Conservation (phyloP, 306 rosid species). For the Inga laurina region DNA sequence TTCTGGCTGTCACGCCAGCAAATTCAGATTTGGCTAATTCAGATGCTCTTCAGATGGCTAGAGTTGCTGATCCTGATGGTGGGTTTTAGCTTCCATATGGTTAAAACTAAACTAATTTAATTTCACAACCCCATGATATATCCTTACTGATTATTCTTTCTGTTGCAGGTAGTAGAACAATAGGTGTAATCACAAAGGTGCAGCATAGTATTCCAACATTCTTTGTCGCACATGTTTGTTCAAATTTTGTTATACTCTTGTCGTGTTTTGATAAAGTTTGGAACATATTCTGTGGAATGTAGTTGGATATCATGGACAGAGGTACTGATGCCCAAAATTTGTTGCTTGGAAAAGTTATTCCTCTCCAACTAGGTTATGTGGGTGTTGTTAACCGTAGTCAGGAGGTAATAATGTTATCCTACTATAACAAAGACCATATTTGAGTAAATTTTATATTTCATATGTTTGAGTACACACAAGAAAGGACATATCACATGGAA, state of each 20-base stretch:
- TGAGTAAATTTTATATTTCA: slow-evolving; percentile 4
- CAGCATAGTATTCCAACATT: slow-evolving; percentile 11
- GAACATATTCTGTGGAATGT: slow-evolving; percentile 15
- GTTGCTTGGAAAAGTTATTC: slow-evolving; percentile 77
- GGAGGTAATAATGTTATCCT: slow-evolving; percentile 64
- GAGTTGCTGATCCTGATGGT: slow-evolving; percentile 99
- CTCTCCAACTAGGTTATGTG: slow-evolving; percentile 89
- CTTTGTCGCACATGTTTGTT: neutral
- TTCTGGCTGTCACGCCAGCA: slow-evolving; percentile 95
- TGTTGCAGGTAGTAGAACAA: slow-evolving; percentile 83
- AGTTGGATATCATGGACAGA: slow-evolving; percentile 99
- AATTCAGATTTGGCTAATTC: slow-evolving; percentile 98
- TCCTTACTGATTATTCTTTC: slow-evolving; percentile 22
- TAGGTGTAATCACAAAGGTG: slow-evolving; percentile 98
- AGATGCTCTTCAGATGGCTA: slow-evolving; percentile 98
- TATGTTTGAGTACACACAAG: neutral
- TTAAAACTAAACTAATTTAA: slow-evolving; percentile 14
- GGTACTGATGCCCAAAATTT: slow-evolving; percentile 66
- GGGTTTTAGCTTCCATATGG: slow-evolving; percentile 22
- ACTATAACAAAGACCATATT: slow-evolving; percentile 1
- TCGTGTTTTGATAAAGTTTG: slow-evolving; percentile 36
- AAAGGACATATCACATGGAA: neutral
- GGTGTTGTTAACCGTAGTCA: slow-evolving; percentile 98
- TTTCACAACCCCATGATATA: neutral
- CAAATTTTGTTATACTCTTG: slow-evolving; percentile 18